Percentiles rank a stretch among this genome's conserved stretches.
Conservation (phyloP, 2,329 filamentous ascomycete species). For the Colletotrichum navitas region DNA sequence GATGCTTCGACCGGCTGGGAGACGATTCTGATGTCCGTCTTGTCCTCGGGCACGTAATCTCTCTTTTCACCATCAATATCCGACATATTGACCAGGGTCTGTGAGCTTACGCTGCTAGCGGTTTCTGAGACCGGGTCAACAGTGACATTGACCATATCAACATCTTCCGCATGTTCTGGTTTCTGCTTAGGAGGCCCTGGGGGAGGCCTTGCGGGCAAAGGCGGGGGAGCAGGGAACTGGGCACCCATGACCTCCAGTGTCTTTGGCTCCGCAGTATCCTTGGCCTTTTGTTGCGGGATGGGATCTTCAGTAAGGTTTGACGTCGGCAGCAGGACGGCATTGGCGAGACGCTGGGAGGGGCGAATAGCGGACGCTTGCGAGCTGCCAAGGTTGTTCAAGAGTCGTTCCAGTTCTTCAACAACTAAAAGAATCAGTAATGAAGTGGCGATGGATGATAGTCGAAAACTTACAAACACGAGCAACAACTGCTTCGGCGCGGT, state of each 20-base stretch:
- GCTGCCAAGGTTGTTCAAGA: conserved; percentile 79
- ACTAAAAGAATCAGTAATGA: conserved; percentile 67
- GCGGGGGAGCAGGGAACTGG: conserved; percentile 51
- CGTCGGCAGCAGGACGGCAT: conserved; percentile 77
- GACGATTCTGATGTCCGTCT: conserved; percentile 26
- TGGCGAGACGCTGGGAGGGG: conserved; percentile 82
- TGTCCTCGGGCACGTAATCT: conserved; percentile 43
- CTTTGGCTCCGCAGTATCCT: conserved; percentile 14
- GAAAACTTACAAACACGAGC: conserved; percentile 79
- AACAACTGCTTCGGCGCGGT: conserved; percentile 69
- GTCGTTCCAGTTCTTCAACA: conserved; percentile 75
- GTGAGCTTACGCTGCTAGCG: conserved; percentile 63
- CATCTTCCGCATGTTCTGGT: conserved; percentile 47
- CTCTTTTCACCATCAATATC: conserved; percentile 55
- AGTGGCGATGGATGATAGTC: conserved; percentile 48
- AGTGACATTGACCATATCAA: conserved; percentile 52
- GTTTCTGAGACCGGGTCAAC: conserved; percentile 54
- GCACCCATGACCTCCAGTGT: conserved; percentile 39
- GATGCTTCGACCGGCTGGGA: conserved; percentile 44
- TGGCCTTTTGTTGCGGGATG: not conserved
- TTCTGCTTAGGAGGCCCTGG: conserved; percentile 52
- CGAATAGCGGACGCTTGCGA: conserved; percentile 72
- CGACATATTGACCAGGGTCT: conserved; percentile 62
- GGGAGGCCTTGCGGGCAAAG: conserved; percentile 63
- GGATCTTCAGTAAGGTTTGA: conserved; percentile 44